phyloP scores from a whole-genome alignment of 805 yeast species.

The Kazachstania viticola region DNA sequence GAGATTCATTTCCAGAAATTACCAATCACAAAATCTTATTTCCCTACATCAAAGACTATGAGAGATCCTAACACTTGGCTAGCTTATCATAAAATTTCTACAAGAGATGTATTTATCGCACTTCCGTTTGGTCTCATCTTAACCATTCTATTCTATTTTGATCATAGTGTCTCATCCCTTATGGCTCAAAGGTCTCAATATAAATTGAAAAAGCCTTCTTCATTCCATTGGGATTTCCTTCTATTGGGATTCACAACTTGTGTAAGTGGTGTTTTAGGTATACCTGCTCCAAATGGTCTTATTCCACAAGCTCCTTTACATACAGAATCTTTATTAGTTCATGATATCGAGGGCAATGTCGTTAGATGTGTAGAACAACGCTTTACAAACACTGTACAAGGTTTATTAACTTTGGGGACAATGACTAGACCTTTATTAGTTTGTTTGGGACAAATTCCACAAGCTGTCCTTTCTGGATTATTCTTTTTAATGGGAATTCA shows the following conservation, averaged over 20 bases:
- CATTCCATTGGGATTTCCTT: conserved; percentile 88
- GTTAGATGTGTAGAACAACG: conserved; percentile 78
- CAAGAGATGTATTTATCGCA: conserved; percentile 75
- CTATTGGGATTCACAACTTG: conserved; percentile 82
- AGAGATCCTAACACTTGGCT: conserved; percentile 28
- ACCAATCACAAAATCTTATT: conserved; percentile 61
- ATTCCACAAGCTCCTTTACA: conserved; percentile 97
- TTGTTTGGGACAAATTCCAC: conserved; percentile 79
- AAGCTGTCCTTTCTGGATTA: conserved; percentile 83
- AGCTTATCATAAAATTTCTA: conserved; percentile 34
- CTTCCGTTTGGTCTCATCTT: conserved; percentile 83
- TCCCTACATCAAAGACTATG: conserved; percentile 43
- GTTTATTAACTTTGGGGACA: conserved; percentile 69
- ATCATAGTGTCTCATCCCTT: conserved; percentile 86
- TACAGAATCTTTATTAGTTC: conserved; percentile 60
- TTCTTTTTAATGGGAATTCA: conserved; percentile 88
- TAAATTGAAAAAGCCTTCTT: conserved; percentile 74
- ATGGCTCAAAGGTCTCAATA: conserved; percentile 82
- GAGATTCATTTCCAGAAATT: conserved; percentile 46
- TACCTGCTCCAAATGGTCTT: conserved; percentile 93
- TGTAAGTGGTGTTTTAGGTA: conserved; percentile 72
- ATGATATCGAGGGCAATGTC: conserved; percentile 22
- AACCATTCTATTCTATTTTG: conserved; percentile 82
- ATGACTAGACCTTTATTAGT: conserved; percentile 82
- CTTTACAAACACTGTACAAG: conserved; percentile 74